These are phyloP conservation scores for Noccaea bulbosa DNA, from an alignment of 345 rosid genomes.

Conservation along the genomic window DNA sequence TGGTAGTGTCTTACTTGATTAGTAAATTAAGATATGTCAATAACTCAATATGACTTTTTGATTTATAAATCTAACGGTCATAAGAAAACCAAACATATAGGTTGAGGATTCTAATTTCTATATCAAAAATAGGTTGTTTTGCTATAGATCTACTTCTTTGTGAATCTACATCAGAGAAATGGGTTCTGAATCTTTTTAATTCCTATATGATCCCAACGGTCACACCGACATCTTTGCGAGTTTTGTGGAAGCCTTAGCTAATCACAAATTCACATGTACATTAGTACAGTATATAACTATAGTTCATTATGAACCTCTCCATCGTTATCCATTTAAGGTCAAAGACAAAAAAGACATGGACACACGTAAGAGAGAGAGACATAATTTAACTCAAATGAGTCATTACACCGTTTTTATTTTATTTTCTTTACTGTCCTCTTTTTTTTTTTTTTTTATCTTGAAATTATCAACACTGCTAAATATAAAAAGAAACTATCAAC, in stretches of 20 bases:
- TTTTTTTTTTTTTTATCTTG: background rate
- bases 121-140: too few relatives aligned
- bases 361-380: conserved; percentile 24
- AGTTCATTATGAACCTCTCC: conserved; percentile 42
- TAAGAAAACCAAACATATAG: too few relatives aligned
- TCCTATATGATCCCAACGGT: background rate
- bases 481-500: background rate
- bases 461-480: background rate
- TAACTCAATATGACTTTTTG: too few relatives aligned
- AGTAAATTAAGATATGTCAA: too few relatives aligned
- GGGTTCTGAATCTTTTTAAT: background rate
- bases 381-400: conserved; percentile 9
- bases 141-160: background rate
- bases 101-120: too few relatives aligned
- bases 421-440: conserved; percentile 8
- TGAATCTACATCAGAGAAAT: background rate
- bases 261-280: conserved; percentile 7
- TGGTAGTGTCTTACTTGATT: too few relatives aligned
- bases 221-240: conserved; percentile 21
- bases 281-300: too few relatives aligned
- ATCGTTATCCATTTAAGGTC: conserved; percentile 45
- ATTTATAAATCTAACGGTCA: too few relatives aligned
- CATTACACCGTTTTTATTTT: conserved; percentile 18
- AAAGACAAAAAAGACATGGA: conserved; percentile 37
- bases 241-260: conserved; percentile 28